Evolutionary conservation across 2,329 filamentous ascomycete species (phyloP), one percentile per base, ranked within the genome.

Genomic region (Pseudonectria buxi): DNA sequence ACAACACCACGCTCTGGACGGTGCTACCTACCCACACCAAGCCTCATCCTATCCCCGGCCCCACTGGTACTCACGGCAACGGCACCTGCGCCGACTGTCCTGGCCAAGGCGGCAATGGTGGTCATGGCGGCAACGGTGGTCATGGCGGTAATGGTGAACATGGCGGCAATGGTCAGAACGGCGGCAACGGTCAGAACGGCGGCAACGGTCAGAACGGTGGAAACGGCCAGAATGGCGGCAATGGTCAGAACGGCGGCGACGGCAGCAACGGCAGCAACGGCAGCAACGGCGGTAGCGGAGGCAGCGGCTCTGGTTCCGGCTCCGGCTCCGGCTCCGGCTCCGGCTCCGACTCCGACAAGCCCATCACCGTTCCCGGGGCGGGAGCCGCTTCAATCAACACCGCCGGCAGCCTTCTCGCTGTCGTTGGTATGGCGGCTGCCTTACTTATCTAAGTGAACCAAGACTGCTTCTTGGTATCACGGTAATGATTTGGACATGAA

Each of bases 361-460:
- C 43, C 24, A 34, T 36, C 27, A 43, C 49, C 26, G 31, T 53
- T 28, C 38, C 50, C 28, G 55, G 51, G 27, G 49, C 57, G 31
- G 46, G 45, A 14, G 58, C 43, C 30, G 53, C 55, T 10, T 49
- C 43, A 18, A 40, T 45, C 38, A 63, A 61, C 47, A 45, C 44
- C 6, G 56, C 52, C 27, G 58, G 57, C 22, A 57, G 58, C 14
- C 50, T 61, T 10, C 51, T 64, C 15, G 66, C 59, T 6, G 51
- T 58, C 10, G 49, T 62, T 15, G 68, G 64, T 14, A 38, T 67
- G 24, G 45, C 61, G 9, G 65, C 56, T 30, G 64, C 54, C 35
- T 64, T 58, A 46, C 51, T 71, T 38, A 39, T 72, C 35, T 72
- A 62, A 62, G 32, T 14, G 26, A 22, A 22, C 31, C 28, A 18